Percentiles rank a stretch among this genome's conserved stretches.
Evolutionary conservation across 2,329 filamentous ascomycete genomes (phyloP).

Genomic region (Trichoderma endophyticum): DNA sequence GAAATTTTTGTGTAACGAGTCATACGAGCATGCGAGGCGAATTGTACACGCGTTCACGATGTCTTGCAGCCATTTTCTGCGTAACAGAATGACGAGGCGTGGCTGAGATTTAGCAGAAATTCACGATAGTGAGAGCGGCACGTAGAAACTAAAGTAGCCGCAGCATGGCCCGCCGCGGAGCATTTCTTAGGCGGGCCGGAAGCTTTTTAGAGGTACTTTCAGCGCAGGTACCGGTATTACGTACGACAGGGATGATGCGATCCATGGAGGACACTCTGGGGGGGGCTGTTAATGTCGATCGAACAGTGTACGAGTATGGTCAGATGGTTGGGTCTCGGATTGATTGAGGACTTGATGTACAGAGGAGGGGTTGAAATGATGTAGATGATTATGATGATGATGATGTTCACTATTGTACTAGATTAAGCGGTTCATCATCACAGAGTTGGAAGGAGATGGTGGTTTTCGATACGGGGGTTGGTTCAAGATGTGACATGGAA

Average conservation of each 20-base stretch:
- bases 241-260: background rate
- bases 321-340: background rate
- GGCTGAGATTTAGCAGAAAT: background rate
- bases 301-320: background rate
- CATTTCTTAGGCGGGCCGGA: background rate
- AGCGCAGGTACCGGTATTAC: background rate
- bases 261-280: background rate
- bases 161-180: background rate
- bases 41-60: slow-evolving; percentile 10
- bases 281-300: background rate
- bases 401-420: background rate
- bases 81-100: background rate
- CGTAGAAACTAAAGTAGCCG: background rate
- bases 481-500: background rate
- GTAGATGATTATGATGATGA: background rate
- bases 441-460: background rate
- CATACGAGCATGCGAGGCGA: background rate
- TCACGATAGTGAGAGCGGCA: background rate
- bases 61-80: background rate
- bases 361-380: background rate
- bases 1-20: background rate
- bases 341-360: background rate
- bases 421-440: background rate
- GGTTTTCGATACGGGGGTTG: background rate
- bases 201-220: background rate